Conservation (phyloP, 495 filamentous ascomycete genomes). For the Xylaria scruposa region DNA sequence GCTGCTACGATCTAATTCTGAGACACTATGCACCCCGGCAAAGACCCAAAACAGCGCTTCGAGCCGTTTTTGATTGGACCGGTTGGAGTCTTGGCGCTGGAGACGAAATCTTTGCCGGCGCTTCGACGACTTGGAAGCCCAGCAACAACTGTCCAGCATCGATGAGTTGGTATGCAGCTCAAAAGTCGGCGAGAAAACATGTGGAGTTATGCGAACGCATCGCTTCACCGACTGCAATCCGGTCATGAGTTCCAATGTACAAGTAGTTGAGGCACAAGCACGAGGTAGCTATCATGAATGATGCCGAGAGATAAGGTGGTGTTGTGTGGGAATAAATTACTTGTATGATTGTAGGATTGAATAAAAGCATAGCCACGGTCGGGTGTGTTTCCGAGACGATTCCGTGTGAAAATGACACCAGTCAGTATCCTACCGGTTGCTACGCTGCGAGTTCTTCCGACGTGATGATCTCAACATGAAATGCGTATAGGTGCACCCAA, state of each 20-base stretch:
- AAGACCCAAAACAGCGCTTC: constrained; percentile 24
- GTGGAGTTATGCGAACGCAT: constrained; percentile 4
- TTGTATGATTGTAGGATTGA: neutral
- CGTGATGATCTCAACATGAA: neutral
- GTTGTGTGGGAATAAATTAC: neutral
- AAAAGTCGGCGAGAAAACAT: neutral
- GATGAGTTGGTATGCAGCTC: neutral
- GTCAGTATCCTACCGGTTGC: neutral
- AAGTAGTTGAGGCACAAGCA: neutral
- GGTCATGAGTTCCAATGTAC: neutral
- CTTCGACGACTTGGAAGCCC: constrained; percentile 13
- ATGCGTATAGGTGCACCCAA: neutral
- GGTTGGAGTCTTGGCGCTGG: constrained; percentile 17
- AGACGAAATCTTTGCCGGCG: constrained; percentile 2
- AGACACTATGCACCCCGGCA: constrained; percentile 21
- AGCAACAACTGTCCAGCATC: constrained; percentile 1
- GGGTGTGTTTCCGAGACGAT: constrained; percentile 15
- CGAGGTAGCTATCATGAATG: neutral
- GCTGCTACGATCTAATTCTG: neutral
- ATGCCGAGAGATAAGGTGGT: constrained; percentile 6
- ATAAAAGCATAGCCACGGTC: constrained; percentile 16
- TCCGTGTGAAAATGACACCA: neutral
- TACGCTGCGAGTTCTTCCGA: neutral
- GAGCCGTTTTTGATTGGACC: constrained; percentile 19
- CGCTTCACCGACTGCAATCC: neutral